Evolutionary conservation across 495 filamentous ascomycete genomes (phyloP).

Genomic region (Penicillium atrosanguineum): DNA sequence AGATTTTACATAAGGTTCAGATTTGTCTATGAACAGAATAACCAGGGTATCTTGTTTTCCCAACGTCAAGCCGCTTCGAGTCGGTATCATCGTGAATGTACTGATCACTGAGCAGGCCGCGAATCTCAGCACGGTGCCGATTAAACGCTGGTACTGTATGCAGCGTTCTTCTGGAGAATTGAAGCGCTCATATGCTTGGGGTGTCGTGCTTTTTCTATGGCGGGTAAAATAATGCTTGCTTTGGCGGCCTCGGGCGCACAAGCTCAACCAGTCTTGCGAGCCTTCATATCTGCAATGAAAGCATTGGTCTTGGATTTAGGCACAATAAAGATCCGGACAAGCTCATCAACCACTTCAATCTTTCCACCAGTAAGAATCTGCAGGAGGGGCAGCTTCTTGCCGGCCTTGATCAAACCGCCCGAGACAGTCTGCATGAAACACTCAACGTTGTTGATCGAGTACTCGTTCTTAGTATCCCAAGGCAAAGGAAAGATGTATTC

Average conservation of each 20-base stretch:
- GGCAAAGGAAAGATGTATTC: constrained; percentile 75
- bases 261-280: constrained; percentile 45
- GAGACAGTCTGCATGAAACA: constrained; percentile 81
- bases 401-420: constrained; percentile 83
- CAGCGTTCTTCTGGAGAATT: neutral
- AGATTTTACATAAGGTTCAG: neutral
- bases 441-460: constrained; percentile 63
- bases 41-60: constrained; percentile 10
- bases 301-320: constrained; percentile 60
- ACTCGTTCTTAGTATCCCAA: constrained; percentile 77
- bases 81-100: neutral
- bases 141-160: neutral
- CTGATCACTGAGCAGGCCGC: neutral
- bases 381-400: constrained; percentile 75
- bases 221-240: neutral
- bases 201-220: neutral
- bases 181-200: neutral
- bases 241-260: neutral
- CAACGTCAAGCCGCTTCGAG: neutral
- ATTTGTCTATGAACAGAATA: constrained; percentile 12
- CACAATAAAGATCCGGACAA: constrained; percentile 78
- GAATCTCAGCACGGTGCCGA: neutral
- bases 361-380: constrained; percentile 74
- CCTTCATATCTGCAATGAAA: constrained; percentile 87
- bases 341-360: constrained; percentile 81